Evolutionary conservation across 768 basidiomycete species (phyloP), one percentile per base, ranked within the genome.

Genomic region (Tylopilus sp.): DNA sequence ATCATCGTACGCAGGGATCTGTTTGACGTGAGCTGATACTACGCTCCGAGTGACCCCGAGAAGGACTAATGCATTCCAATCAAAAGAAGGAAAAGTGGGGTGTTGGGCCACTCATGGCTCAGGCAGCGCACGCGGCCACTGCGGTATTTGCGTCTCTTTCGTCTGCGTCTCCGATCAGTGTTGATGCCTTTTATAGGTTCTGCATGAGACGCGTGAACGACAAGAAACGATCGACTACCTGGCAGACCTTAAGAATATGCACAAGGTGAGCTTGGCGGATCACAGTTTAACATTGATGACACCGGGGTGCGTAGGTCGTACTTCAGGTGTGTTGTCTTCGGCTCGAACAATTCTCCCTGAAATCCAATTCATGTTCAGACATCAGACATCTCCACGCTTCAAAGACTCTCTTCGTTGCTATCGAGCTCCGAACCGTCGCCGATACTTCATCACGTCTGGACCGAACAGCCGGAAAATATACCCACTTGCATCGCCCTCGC

Each of bases 401-500:
- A 58, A 31, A 71, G 64, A 33, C 71, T 76, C 24, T 62, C 68
- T 22, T 42, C 55, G 13, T 47, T 68, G 2, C 71, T 76, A 25
- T 60, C 59, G 1, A 46, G 48, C 4, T 45, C 46, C 1, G 48
- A 38, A 25, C 57, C 66, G 0, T 65, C 64, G 1, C 66, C 72
- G 19, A 63, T 74, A 47, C 67, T 67, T 8, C 69, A 77, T 49
- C 69, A 76, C 50, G 59, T 75, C 12, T 77, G 76, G 76, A 65
- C 67, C 25, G 76, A 77, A 52, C 75, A 76, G 48, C 76, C 76
- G 1, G 76, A 77, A 63, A 66, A 74, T 50, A 51, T 66, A 3
- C 70, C 76, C 6, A 73, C 76, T 5, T 77, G 74, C 56, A 55
- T 77, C 36, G 76, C 76, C n/a, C 59, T 77, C 5, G 72, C 72